Conservation (phyloP, 2,329 filamentous ascomycete genomes). For the Xylariomycetidae sp. region DNA sequence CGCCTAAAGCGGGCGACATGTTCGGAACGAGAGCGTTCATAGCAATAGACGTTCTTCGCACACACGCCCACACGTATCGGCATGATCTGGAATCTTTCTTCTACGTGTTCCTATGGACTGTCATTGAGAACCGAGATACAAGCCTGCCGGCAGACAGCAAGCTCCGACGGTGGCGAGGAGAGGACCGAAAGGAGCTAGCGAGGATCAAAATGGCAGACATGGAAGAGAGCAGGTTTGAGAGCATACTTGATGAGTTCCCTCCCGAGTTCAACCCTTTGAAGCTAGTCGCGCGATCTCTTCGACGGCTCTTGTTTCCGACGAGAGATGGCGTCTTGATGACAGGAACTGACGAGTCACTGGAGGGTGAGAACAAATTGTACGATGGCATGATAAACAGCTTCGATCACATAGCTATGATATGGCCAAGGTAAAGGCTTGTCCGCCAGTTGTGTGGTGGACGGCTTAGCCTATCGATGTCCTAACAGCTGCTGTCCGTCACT, state of each 20-base stretch:
- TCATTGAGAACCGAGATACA: not conserved
- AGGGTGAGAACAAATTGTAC: not conserved
- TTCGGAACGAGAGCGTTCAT: constrained; percentile 12
- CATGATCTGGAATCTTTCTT: constrained; percentile 15
- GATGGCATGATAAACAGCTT: not conserved
- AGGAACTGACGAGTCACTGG: not conserved
- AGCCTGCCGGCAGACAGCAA: not conserved
- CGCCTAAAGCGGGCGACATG: constrained; percentile 1
- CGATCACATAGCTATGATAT: too few species aligned
- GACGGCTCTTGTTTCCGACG: not conserved
- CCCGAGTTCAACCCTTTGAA: not conserved
- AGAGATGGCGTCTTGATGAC: not conserved
- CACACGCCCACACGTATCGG: constrained; percentile 8
- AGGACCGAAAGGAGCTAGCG: not conserved
- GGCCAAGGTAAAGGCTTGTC: too few species aligned
- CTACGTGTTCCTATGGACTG: constrained; percentile 11
- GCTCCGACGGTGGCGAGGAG: not conserved
- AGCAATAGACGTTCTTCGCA: constrained; percentile 7
- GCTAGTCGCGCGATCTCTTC: not conserved
- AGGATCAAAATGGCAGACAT: not conserved
- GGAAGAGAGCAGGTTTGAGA: not conserved
- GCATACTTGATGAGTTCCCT: not conserved
- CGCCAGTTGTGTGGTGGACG: too few species aligned
- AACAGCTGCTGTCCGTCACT: too few species aligned
- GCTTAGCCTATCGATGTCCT: too few species aligned